A percentile compares a stretch with the other conserved stretches of the same genome.
phyloP scores from a whole-genome alignment of 495 filamentous ascomycete species.

The Bacidia rubella region DNA sequence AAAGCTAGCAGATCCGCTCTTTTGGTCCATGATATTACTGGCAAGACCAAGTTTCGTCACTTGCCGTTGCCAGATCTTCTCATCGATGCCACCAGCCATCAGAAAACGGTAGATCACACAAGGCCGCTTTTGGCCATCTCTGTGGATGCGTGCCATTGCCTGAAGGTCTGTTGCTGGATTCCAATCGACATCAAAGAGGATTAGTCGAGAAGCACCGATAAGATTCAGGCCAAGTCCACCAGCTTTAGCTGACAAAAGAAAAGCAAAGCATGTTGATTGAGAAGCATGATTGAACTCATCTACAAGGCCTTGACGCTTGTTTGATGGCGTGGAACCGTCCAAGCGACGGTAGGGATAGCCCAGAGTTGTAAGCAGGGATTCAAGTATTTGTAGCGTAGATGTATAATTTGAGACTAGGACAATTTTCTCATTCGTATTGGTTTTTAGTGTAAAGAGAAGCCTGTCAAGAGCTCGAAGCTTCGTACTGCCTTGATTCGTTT shows the following conservation, averaged over 20 bases:
- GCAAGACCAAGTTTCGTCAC: slow-evolving; percentile 61
- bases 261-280: slow-evolving; percentile 48
- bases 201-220: slow-evolving; percentile 59
- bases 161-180: slow-evolving; percentile 71
- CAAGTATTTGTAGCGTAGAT: slow-evolving; percentile 58
- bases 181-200: slow-evolving; percentile 76
- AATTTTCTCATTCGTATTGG: slow-evolving; percentile 55
- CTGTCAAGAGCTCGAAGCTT: slow-evolving; percentile 63
- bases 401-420: slow-evolving; percentile 78
- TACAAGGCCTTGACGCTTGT: slow-evolving; percentile 59
- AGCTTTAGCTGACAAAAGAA: slow-evolving; percentile 67
- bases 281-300: slow-evolving; percentile 60
- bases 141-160: slow-evolving; percentile 76
- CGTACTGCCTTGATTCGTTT: slow-evolving; percentile 45
- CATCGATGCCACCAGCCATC: slow-evolving; percentile 59
- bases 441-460: slow-evolving; percentile 46
- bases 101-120: slow-evolving; percentile 66
- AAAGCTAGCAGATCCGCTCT: slow-evolving; percentile 43
- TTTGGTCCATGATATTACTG: slow-evolving; percentile 53
- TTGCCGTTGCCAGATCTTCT: slow-evolving; percentile 79
- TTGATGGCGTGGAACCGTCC: slow-evolving; percentile 55
- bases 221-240: slow-evolving; percentile 68
- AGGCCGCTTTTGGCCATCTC: slow-evolving; percentile 59
- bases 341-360: slow-evolving; percentile 56
- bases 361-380: slow-evolving; percentile 47